Base-by-base conservation (phyloP, 805 yeast genomes). In the Saturnispora saitoi region DNA sequence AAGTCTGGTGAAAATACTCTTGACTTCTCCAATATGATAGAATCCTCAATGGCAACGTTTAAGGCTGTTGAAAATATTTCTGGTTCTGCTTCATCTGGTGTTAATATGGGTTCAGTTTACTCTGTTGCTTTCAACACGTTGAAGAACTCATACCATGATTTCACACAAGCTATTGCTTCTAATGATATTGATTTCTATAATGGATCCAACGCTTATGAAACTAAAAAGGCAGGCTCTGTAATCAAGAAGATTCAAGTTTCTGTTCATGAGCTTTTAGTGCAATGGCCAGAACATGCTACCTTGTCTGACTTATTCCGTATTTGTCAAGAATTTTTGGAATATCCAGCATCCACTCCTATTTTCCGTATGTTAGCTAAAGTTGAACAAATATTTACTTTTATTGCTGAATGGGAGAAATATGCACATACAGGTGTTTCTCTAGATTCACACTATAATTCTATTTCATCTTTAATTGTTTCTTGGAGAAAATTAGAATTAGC, bases 221-320 rank as follows among this genome's bases (percentile, higher is more conserved):
- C 84, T 2, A 75, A 73, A 48, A 67, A 62, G 34, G 86, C 95
- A 2, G 76, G 81, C 40, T 59, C 56, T 1, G 58, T 83, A 1
- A 66, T 79, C 10, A 66, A 69, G 30, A 67, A 60, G 4, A 59
- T 82, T 3, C 68, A 72, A 58, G 65, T 69, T 3, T 61, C 77
- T 1, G 78, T 80, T 3, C 54, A 62, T 7, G 67, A 65, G 4
- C 63, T 87, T 11, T 62, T 83, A 11, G 65, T 65, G 24, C 78
- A 81, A 58, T 93, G 96, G 96, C 97, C 98, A 0, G 99, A 95
- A 58, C 96, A 95, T 69, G 93, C 93, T 0, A 88, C 95, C 0
- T 67, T 93, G 45, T 81, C 75, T 49, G 87, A 83, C 19, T 71
- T 91, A 42, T 62, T 69, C 34, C 69, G 82, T 51, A 78, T 82